Evolutionary conservation across 768 basidiomycete species (phyloP), one percentile per base, ranked within the genome.

Genomic region (Suillus variegatus): DNA sequence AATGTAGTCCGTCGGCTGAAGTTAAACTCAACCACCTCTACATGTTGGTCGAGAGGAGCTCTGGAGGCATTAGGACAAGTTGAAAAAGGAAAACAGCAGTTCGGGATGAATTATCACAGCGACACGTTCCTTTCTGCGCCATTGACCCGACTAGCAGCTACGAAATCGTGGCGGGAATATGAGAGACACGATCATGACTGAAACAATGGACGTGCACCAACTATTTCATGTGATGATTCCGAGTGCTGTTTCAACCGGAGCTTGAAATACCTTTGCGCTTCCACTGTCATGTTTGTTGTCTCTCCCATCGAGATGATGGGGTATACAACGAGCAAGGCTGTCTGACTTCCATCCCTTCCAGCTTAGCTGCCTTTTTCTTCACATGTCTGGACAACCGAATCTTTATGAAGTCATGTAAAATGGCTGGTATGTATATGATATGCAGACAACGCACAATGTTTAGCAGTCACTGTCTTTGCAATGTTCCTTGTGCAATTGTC

Each of bases 201-300:
- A 28, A 28, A 28, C 28, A 4, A 4, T 28, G 28, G 28, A 28
- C 28, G 28, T 1, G 28, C 28, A 28, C 28, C 28, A 28, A 28
- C 4, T 28, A 28, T 28, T 28, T 28, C 28, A 28, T 28, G 28
- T 28, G 32, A 36, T 9, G 36, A 36, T 43, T 8, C 20, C 9
- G 2, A 10, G 8, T 49, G 10, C 5, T 6, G 5, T 51, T 71
- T 75, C 0, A n/a, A 63, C 62, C 72, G 69, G 69, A 70, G 51
- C 25, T 52, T 51, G 13, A 52, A 52, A 8, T 28, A 14, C 25
- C 13, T 14, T 52, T 28, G 51, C 16, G 6, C 16, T 52, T 4
- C 8, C 49, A 14, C 22, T 49, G 13, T 49, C 49, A 25, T 2
- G 22, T 16, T 51, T 13, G 3, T 49, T 49, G 22, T 47, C 5